A percentile compares a stretch with the other conserved stretches of the same genome.
Conservation (phyloP, 148 eudicot genomes). For the Gaultheria prostrata region DNA sequence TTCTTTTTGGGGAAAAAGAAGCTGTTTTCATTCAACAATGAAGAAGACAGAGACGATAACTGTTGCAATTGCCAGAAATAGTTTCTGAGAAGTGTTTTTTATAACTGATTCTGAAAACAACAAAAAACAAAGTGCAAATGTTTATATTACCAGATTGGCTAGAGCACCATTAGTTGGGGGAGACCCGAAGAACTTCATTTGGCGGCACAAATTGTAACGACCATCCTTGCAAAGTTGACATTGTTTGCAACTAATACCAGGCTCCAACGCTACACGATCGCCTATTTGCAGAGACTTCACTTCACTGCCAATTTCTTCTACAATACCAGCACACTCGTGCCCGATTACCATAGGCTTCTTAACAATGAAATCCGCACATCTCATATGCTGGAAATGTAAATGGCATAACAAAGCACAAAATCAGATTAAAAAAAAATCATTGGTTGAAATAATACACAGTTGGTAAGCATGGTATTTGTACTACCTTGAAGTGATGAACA, state of each 20-base stretch:
- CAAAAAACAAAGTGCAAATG: neutral
- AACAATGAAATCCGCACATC: slow-evolving; percentile 56
- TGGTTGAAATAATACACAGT: neutral
- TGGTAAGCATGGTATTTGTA: neutral
- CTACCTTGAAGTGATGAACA: slow-evolving; percentile 83
- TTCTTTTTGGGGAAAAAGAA: neutral
- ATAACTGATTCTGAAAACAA: neutral
- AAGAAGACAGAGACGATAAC: neutral
- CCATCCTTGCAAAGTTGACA: slow-evolving; percentile 61
- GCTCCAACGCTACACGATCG: slow-evolving; percentile 70
- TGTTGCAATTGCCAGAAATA: neutral
- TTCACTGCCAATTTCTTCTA: slow-evolving; percentile 60
- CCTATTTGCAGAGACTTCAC: slow-evolving; percentile 43
- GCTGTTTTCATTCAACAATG: neutral
- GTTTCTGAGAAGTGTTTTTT: neutral
- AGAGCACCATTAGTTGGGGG: slow-evolving; percentile 69
- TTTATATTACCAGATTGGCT: slow-evolving; percentile 46
- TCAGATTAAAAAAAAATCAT: neutral
- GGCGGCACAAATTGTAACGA: slow-evolving; percentile 64
- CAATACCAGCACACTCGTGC: slow-evolving; percentile 71
- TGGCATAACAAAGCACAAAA: neutral
- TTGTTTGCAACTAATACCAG: slow-evolving; percentile 60
- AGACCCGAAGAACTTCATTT: slow-evolving; percentile 65
- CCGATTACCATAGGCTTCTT: slow-evolving; percentile 77
- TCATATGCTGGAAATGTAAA: slow-evolving; percentile 2